Evolutionary conservation across 257 asterid genomes (phyloP), one percentile per base, ranked within the genome.

Genomic region (Solanum medicagineum): DNA sequence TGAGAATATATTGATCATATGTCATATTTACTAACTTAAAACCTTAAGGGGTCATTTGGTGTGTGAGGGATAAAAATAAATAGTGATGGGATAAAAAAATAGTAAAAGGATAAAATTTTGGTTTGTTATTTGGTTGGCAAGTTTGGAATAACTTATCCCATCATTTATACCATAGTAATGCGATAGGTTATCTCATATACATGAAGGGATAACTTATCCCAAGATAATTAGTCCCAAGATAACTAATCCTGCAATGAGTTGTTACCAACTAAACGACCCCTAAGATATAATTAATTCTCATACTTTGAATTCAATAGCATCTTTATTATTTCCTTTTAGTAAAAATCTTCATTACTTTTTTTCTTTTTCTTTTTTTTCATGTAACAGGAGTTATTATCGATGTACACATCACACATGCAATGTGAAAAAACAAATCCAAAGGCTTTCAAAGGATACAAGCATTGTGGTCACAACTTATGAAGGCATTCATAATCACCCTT

Each of bases 371-470:
- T 12, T 62, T 57, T 60, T 59, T 24, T 85, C 5, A 24, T 7
- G 7, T 83, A 88, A 85, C 85, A 96, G 99, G 98, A 96, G 99
- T 87, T 96, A 96, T 51, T 96, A 96, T 62, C 95, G 99, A 5
- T 96, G 99, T 93, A 94, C 99, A 15, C 98, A 96, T 83, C 98
- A 96, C 36, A 94, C 99, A 1, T 96, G 99, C 97, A 93, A 90
- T 81, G 99, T 96, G 89, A 96, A 96, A 97, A 96, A 96, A 83
- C 99, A 94, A 71, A 96, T 94, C 71, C 99, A 94, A 89, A 90
- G 99, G 85, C 97, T 90, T 6, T 92, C 98, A 0, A 96, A 93
- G 47, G 99, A 96, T 89, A 94, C 90, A 44, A 77, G 90, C 84
- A 81, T 95, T 8, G 99, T 96, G 15, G 98, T 96, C 85, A 96